Base-by-base conservation (phyloP, 192 early-diverging fungal species). In the Linnemannia hyalina region DNA sequence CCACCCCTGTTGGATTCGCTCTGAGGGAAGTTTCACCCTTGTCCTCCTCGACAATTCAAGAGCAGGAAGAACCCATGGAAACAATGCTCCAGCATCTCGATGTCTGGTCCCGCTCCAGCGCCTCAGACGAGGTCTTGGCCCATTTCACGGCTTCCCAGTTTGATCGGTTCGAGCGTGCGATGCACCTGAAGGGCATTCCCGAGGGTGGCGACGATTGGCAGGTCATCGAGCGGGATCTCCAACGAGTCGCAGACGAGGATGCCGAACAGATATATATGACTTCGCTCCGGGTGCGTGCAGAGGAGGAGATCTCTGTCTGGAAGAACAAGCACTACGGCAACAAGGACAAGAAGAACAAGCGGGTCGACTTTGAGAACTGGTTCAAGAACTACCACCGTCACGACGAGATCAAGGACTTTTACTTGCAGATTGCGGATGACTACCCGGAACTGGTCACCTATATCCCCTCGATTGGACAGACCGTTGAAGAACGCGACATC, bases 401-500 rank as follows among this genome's bases (percentile, higher is more conserved):
- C 74, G 69, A 68, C 29, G 88, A 89, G 10, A 92, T 93, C 80
- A 80, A 80, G 68, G 82, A 82, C 36, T 92, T 91, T 87, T 92
- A 83, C 81, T 68, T 90, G 60, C 81, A 80, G 71, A 75, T 92
- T 22, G 88, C 90, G 10, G 83, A 80, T 6, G 82, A 88, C 69
- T 82, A 90, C 78, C 89, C 89, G 23, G 82, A 87, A 38, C 75
- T 93, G 68, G 82, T 92, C 47, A 91, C 89, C 1, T 92, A 83
- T 73, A 88, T 91, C 42, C 92, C 92, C 3, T 92, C 91, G 13
- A 90, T 93, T 78, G 93, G 93, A 32, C 90, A 93, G 78, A 91
- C 92, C 6, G 77, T 85, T 36, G 80, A 90, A 47, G 92, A 90
- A 41, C 74, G 84, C 68, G 92, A 93, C 75, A 93, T 93, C 74